Percentiles rank a stretch among this genome's conserved stretches.
These are phyloP conservation scores for Skeletonema tropicum DNA, from an alignment of 108 stramenopile genomes.

Conservation along the genomic window DNA sequence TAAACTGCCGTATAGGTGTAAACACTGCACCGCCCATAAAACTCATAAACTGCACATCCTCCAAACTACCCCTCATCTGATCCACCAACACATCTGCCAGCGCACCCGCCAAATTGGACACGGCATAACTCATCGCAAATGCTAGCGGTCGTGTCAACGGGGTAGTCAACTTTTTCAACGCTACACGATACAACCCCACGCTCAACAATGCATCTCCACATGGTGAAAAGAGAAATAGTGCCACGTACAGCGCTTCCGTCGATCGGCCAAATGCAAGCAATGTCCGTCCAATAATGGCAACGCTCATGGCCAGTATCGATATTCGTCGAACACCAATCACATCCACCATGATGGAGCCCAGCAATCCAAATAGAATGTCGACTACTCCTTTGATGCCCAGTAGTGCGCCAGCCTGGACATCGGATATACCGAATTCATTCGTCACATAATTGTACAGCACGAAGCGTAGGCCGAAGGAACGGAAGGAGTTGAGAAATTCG, in stretches of 20 bases:
- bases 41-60: slow-evolving; percentile 6
- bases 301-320: slow-evolving; percentile 21
- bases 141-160: slow-evolving; percentile 33
- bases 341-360: slow-evolving; percentile 38
- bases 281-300: slow-evolving; percentile 36
- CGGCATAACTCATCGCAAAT: slow-evolving; percentile 38
- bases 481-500: slow-evolving; percentile 41
- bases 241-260: slow-evolving; percentile 5
- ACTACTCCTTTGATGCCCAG: slow-evolving; percentile 36
- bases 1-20: slow-evolving; percentile 41
- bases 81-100: slow-evolving; percentile 33
- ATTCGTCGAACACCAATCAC: slow-evolving; percentile 25
- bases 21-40: slow-evolving; percentile 20
- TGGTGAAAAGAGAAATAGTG: slow-evolving; percentile 27
- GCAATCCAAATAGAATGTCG: slow-evolving; percentile 26
- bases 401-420: slow-evolving; percentile 24
- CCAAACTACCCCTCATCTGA: slow-evolving; percentile 19
- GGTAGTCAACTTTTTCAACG: slow-evolving; percentile 49
- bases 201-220: slow-evolving; percentile 44
- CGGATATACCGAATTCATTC: slow-evolving; percentile 34
- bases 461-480: slow-evolving; percentile 32
- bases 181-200: slow-evolving; percentile 43
- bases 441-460: slow-evolving; percentile 42
- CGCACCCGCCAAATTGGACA: slow-evolving; percentile 36
- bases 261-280: slow-evolving; percentile 37